These are phyloP conservation scores for Edhazardia aedis DNA, from an alignment of 371 early-diverging fungal species.

Conservation along the genomic window DNA sequence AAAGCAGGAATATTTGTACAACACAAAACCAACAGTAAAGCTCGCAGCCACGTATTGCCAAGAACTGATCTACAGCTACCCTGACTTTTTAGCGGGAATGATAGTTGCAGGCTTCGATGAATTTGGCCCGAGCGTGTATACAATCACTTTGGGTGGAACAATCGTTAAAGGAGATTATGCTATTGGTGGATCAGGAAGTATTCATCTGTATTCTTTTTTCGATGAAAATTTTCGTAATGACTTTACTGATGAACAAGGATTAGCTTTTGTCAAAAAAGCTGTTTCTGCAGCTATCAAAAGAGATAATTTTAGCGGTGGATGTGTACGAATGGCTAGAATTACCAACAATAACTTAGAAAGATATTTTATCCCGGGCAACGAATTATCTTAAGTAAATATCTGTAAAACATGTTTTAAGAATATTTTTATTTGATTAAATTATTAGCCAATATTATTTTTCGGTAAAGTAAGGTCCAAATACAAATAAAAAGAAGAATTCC, in stretches of 20 bases:
- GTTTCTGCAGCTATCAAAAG: slow-evolving; percentile 77
- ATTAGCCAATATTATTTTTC: no score
- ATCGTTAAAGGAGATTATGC: slow-evolving; percentile 70
- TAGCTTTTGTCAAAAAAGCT: slow-evolving; percentile 76
- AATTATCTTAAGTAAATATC: no score
- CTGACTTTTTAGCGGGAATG: slow-evolving; percentile 68
- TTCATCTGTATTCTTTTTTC: slow-evolving; percentile 88
- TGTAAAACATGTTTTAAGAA: no score
- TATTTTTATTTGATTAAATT: no score
- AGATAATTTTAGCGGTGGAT: slow-evolving; percentile 92
- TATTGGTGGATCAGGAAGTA: slow-evolving; percentile 84
- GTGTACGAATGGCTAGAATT: slow-evolving; percentile 79
- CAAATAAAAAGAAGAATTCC: no score
- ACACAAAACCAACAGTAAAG: slow-evolving; percentile 58
- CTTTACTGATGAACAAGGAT: slow-evolving; percentile 68
- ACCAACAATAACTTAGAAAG: no score
- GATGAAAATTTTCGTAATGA: slow-evolving; percentile 60
- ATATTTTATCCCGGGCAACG: no score
- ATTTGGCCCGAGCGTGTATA: slow-evolving; percentile 56
- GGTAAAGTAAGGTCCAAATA: no score
- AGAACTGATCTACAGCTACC: slow-evolving; percentile 74
- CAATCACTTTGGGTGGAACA: slow-evolving; percentile 75
- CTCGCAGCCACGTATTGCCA: slow-evolving; percentile 74
- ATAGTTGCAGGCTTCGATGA: slow-evolving; percentile 96
- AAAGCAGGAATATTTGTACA: slow-evolving; percentile 52